phyloP scores from a whole-genome alignment of 139 green algal species.

The Tetradesmus obliquus region DNA sequence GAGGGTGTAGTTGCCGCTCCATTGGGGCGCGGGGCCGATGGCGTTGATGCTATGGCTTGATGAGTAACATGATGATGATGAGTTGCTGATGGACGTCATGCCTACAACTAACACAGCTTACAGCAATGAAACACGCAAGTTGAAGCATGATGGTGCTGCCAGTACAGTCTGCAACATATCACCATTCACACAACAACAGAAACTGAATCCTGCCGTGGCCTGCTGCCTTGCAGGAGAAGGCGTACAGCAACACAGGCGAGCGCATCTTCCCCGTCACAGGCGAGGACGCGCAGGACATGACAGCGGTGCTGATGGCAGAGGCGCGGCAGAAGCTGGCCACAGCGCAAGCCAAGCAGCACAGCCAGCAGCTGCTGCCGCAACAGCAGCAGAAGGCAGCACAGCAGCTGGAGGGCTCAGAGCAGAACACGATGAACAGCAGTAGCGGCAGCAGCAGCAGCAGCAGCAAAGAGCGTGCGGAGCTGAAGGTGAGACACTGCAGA shows the following conservation, averaged over 20 bases:
- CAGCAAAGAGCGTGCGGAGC: background rate
- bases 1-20: too few species aligned
- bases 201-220: too few species aligned
- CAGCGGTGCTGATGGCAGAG: background rate
- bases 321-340: background rate
- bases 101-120: too few species aligned
- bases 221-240: conserved; percentile 4
- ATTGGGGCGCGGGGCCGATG: too few species aligned
- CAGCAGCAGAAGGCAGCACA: background rate
- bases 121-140: background rate
- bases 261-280: background rate
- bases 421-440: background rate
- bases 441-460: background rate
- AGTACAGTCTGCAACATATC: too few species aligned
- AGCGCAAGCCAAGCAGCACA: background rate
- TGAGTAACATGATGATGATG: too few species aligned
- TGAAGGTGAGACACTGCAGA: background rate
- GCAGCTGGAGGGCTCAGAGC: background rate
- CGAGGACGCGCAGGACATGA: background rate
- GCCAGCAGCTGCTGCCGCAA: background rate
- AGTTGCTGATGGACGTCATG: too few species aligned
- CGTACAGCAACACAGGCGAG: background rate
- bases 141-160: background rate
- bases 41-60: too few species aligned
- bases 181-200: too few species aligned